Base-by-base conservation (phyloP, 108 stramenopile species). In the Skeletonema costatum region DNA sequence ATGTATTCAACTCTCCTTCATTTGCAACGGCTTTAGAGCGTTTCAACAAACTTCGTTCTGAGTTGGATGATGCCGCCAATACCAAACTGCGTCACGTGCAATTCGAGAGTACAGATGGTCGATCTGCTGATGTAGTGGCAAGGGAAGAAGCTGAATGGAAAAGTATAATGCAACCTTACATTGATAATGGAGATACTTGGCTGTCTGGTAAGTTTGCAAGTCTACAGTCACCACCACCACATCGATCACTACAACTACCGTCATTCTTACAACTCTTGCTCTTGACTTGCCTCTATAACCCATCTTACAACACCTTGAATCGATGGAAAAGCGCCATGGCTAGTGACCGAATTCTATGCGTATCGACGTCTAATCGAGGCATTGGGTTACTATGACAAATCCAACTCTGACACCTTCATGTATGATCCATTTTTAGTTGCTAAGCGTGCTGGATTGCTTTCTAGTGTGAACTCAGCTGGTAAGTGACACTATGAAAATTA, bases 281-380 rank as follows among this genome's bases (percentile, higher is more conserved):
- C 25, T 25, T 25, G 25, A 25, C 25, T 25, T 25, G 25, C 25
- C 25, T 25, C 25, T 25, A 25, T 25, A 25, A 25, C 25, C 25
- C 25, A 25, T 25, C 25, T 25, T 25, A 25, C 25, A 25, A 25
- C 25, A 25, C 25, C 25, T 25, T 25, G 25, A 25, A 25, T 25
- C 25, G 25, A 25, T 25, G 25, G 25, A 25, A 25, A 25, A 33
- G 97, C 98, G 9, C 98, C 98, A 7, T 99, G 98, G 98, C 74
- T 98, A 74, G 89, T 96, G 10, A 78, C 97, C 4, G 98, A 99
- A 78, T 99, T 99, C 78, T 99, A 97, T 78, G 89, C 97, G 19
- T 99, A 99, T 72, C 85, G 97, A 9, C 81, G 90, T 12, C 78
- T 98, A 25, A 88, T 94, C 68, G 88, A 94, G 59, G 90, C 90